Evolutionary conservation across 345 rosid genomes (phyloP).

Genomic region (Pseudoturritis turrita): DNA sequence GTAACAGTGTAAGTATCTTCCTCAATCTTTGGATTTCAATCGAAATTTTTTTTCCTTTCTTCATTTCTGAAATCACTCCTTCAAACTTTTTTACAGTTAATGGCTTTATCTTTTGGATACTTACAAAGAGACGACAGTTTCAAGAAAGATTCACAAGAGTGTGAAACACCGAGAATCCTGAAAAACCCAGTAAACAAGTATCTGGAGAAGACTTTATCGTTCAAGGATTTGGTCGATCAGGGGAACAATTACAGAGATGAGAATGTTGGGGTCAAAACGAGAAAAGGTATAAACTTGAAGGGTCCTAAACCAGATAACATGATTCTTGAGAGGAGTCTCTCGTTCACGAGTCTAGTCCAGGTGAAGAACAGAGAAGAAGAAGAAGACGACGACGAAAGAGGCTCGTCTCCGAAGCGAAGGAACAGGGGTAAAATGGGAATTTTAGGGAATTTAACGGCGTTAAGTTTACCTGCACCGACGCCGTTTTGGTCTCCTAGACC

Average conservation of each 20-base stretch:
- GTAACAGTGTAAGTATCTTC: constrained; percentile 26
- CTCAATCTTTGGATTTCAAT: constrained; percentile 7
- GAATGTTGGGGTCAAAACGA: constrained; percentile 13
- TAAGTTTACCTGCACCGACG: constrained; percentile 49
- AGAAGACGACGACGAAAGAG: constrained; percentile 8
- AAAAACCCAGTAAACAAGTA: neutral
- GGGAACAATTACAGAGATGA: neutral
- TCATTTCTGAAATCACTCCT: neutral
- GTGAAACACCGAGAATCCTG: constrained; percentile 22
- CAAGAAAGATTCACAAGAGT: constrained; percentile 25
- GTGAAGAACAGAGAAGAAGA: constrained; percentile 3
- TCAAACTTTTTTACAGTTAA: constrained; percentile 5
- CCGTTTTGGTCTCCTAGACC: constrained; percentile 66
- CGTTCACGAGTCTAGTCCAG: constrained; percentile 32
- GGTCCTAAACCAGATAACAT: constrained; percentile 34
- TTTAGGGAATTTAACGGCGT: constrained; percentile 27
- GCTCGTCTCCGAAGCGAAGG: constrained; percentile 29
- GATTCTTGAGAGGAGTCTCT: constrained; percentile 32
- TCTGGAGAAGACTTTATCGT: constrained; percentile 28
- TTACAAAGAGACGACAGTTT: constrained; percentile 21
- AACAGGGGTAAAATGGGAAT: constrained; percentile 26
- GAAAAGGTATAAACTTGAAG: constrained; percentile 28
- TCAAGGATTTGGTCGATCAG: constrained; percentile 29
- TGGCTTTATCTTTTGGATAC: constrained; percentile 32
- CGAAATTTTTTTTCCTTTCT: neutral